Evolutionary conservation across 1,284 basidiomycete species (phyloP), one percentile per base, ranked within the genome.

Genomic region (Puccinia triticina): DNA sequence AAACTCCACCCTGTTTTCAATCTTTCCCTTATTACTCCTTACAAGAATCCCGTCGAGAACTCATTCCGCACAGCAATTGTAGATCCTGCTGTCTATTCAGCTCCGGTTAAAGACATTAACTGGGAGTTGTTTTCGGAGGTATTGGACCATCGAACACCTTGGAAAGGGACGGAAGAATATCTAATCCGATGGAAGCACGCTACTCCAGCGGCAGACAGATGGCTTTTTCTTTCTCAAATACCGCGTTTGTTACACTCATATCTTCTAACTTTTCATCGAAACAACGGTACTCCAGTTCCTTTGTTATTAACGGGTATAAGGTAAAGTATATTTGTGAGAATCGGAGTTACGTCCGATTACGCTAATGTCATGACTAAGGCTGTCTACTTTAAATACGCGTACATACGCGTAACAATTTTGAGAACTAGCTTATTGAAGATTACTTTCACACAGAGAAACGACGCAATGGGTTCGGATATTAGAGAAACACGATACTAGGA

Each of bases 241-340:
- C 53, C 74, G 5, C 29, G 21, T 8, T 53, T 5, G 7, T 26
- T 76, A 2, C n/a, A 76, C 29, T 3, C 23, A 21, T 37, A 8
- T 5, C 64, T 67, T n/a, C 1, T 67, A 18, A 2, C n/a, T 11
- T 46, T 67, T 67, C 64, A 67, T 32, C 64, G 21, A 7, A 7
- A 12, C 18, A 67, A 67, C 12, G 14, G 23, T 26, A n/a, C n/a
- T n/a, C n/a, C 64, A 18, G 40, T 67, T 46, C 64, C 64, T 2
- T 46, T 67, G 16, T n/a, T 67, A 11, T 46, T 67, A 32, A 40
- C 34, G 7, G 34, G 64, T n/a, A n/a, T n/a, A n/a, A n/a, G n/a
- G n/a, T n/a, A n/a, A n/a, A n/a, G n/a, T n/a, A n/a, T n/a, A n/a
- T 59, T 59, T 59, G 55, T 59, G 23, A 59, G 55, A 59, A 59